Evolutionary conservation across 2,329 filamentous ascomycete species (phyloP), one percentile per base, ranked within the genome.

Genomic region (Sporothrix euskadiensis): DNA sequence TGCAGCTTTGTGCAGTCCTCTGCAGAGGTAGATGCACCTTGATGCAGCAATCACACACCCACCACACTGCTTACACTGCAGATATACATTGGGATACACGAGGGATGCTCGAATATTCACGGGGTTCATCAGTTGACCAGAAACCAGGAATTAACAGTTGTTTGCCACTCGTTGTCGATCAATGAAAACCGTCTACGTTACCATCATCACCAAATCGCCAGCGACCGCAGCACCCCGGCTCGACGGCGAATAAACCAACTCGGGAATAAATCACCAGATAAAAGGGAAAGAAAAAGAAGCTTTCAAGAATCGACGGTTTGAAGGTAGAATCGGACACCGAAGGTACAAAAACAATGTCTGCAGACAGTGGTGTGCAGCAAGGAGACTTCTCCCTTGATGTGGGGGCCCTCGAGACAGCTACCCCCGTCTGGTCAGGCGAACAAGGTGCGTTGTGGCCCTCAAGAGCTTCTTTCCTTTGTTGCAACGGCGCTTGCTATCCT

Each of bases 401-500:
- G 69, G 69, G 69, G 69, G 57, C 57, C 2, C 44, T 22, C 9
- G 57, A 71, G 8, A 41, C 39, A 71, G 69, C 69, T 63, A 10
- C 52, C 69, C 56, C 56, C 41, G 39, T 44, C 44, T 44, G 69
- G 56, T 71, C 57, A 61, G 69, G n/a, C 56, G 57, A 71, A 63
- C 56, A 26, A 71, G 69, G 69, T 71, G 57, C 57, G 69, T 71
- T 19, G 4, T 49, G 69, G 32, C 52, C 69, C 69, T 35, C 69
- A 71, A 30, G 56, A 71, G 57, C 69, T 65, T 26, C 26, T 35
- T 49, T 63, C 44, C 26, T 61, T 68, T 69, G 26, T 65, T 41
- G 35, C 41, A 35, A 52, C 52, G 79, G 16, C 79, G 81, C 32
- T 70, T 56, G 49, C 32, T 30, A 41, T 56, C 14, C 14, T 41